Evolutionary conservation across 2,329 filamentous ascomycete species (phyloP).

Genomic region (Fusarium sp.): DNA sequence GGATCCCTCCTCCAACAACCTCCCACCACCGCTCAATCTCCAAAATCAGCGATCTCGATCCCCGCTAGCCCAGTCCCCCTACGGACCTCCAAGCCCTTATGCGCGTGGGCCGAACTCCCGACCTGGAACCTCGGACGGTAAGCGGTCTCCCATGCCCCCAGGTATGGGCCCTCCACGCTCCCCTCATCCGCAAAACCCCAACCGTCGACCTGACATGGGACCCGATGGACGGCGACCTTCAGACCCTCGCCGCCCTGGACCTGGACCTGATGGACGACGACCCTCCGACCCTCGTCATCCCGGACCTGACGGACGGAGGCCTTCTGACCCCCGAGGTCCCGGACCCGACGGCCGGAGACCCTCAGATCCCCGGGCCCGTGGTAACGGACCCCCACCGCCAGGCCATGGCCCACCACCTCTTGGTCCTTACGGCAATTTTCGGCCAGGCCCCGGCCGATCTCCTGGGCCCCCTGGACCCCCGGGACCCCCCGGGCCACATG

Average conservation of each 20-base stretch:
- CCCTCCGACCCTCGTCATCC: conserved; percentile 27
- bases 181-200: conserved; percentile 46
- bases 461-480: conserved; percentile 43
- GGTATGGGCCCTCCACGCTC: conserved; percentile 45
- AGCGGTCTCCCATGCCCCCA: conserved; percentile 46
- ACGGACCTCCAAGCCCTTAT: conserved; percentile 49
- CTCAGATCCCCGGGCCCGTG: conserved; percentile 13
- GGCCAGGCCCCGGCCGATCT: conserved; percentile 35
- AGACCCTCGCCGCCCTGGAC: conserved; percentile 33
- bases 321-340: conserved; percentile 21
- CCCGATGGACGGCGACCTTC: conserved; percentile 39
- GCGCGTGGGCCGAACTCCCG: conserved; percentile 47
- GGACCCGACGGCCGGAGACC: conserved; percentile 12
- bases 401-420: conserved; percentile 34
- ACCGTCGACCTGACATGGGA: conserved; percentile 43
- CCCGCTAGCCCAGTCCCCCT: conserved; percentile 54
- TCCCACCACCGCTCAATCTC: conserved; percentile 56
- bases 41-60: conserved; percentile 58
- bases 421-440: conserved; percentile 34
- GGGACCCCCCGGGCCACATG: conserved; percentile 42
- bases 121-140: conserved; percentile 49
- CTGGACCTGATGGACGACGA: conserved; percentile 32
- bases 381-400: conserved; percentile 36
- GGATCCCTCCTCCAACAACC: conserved; percentile 50
- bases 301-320: conserved; percentile 17